Base-by-base conservation (phyloP, 805 yeast genomes). In the Candida vartiovaarae region DNA sequence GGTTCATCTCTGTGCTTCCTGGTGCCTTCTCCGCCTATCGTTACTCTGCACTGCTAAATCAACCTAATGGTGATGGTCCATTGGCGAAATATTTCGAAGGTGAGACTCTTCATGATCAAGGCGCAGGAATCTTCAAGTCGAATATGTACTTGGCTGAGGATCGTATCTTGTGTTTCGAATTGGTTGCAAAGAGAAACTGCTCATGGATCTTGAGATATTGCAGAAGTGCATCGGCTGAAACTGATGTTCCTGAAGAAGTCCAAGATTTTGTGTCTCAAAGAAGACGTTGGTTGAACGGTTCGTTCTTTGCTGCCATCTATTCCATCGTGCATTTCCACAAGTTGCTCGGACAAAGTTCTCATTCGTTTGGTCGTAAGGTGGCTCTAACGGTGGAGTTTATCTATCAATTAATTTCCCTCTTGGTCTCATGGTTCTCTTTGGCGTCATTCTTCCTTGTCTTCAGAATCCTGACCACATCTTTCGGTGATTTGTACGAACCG, bases 141-240 rank as follows among this genome's bases (percentile, higher is more conserved):
- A 91, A 91, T 62, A 91, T 93, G 98, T 93, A 90, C 63, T 74
- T 91, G 44, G 99, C 99, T 6, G 98, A 91, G 66, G 99, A 93
- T 65, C 78, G 98, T 64, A 88, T 91, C 43, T 69, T 91, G 53
- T 93, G 98, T 73, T 91, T 87, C 68, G 98, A 91, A 65, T 72
- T 91, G 41, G 95, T 91, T n/a, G 93, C 96, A 3, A 91, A 91
- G 58, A 71, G 70, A 46, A 65, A 75, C 38, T 74, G 80, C 49
- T 72, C 79, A 48, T 91, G 96, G 86, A 67, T 85, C 23, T 74
- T 93, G 54, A 78, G 82, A 54, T 91, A 89, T 57, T 95, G 91
- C 54, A 84, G 84, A 59, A 76, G 82, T 44, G 95, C 97, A 4
- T 78, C 78, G 50, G 98, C 97, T 1, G 89, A 86, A 52, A 93